Evolutionary conservation across 202 grass and related monocot genomes (phyloP).

Genomic region (Eragrostis tef): DNA sequence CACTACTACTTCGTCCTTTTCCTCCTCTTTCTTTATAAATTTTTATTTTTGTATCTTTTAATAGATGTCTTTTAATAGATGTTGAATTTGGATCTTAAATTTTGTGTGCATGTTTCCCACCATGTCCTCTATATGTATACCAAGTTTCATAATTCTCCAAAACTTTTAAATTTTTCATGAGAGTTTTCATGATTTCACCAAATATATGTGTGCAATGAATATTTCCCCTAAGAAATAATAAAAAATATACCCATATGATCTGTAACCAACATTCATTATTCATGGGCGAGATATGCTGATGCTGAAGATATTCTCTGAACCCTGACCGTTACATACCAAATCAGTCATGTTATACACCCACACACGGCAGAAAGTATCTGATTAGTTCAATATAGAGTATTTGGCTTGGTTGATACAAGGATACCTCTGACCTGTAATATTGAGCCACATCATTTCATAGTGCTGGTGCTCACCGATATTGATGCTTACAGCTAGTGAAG

Average conservation of each 20-base stretch:
- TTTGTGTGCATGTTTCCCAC: too few relatives aligned
- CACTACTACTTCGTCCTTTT: too few relatives aligned
- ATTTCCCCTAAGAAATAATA: too few relatives aligned
- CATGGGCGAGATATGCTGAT: conserved; percentile 27
- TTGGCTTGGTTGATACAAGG: conserved; percentile 1
- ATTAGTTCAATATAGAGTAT: background rate
- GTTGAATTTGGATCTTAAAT: too few relatives aligned
- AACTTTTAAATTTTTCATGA: too few relatives aligned
- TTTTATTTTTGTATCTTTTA: too few relatives aligned
- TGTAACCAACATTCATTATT: conserved; percentile 7
- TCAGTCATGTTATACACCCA: conserved; percentile 1
- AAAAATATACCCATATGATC: background rate
- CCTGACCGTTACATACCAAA: background rate
- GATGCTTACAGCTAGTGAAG: conserved; percentile 36
- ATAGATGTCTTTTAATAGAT: too few relatives aligned
- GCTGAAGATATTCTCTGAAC: conserved; percentile 18
- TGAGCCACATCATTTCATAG: conserved; percentile 10
- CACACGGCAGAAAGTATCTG: conserved; percentile 13
- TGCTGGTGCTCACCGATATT: background rate
- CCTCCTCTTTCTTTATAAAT: too few relatives aligned
- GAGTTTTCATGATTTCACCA: too few relatives aligned
- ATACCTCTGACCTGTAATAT: conserved; percentile 23
- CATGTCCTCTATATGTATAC: too few relatives aligned
- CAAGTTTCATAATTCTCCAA: too few relatives aligned
- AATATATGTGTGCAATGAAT: too few relatives aligned